Evolutionary conservation across 1,139 yeast genomes (phyloP), one percentile per base, ranked within the genome.

Genomic region (Arxiozyma heterogenica): DNA sequence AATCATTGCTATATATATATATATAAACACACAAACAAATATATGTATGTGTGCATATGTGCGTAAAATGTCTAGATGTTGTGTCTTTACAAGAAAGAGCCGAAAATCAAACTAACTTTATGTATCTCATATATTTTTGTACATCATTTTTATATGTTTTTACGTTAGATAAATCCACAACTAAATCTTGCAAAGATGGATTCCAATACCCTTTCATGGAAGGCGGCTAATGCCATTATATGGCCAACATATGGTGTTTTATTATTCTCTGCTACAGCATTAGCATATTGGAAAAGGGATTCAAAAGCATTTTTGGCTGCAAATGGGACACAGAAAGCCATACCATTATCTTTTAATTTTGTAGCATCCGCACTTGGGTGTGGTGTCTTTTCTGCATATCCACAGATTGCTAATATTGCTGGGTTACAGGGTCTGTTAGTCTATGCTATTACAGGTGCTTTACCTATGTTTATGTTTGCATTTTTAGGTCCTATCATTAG

Each of bases 281-380:
- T 85, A 45, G 90, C 90, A 0, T 73, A 78, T 69, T 81, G 71
- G 66, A 71, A 76, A 45, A 72, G 75, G 41, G 74, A 75, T 53
- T 70, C 73, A 49, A 73, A 75, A 47, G 76, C 81, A 1, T 89
- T 86, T 64, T 71, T 89, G 53, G 76, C 89, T 1, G 83, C 90
- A 1, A 89, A 89, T 70, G 86, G 93, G 20, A 83, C 95, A 3
- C 90, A 87, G 64, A 75, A 77, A 53, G 95, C 89, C 30, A 49
- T 86, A n/a, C 95, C 96, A 0, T 73, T 89, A 60, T 86, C 95
- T 0, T 74, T 89, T 57, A 89, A 89, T 68, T 89, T 89, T 66
- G 81, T 89, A 57, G 96, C 96, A 52, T 84, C 95, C 61, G 94
- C 95, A 80, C 78, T 89, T 83, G 98, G 98, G 53, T 86, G 91